Evolutionary conservation across 2,329 filamentous ascomycete species (phyloP).

Genomic region (Exophiala xenobiotica): DNA sequence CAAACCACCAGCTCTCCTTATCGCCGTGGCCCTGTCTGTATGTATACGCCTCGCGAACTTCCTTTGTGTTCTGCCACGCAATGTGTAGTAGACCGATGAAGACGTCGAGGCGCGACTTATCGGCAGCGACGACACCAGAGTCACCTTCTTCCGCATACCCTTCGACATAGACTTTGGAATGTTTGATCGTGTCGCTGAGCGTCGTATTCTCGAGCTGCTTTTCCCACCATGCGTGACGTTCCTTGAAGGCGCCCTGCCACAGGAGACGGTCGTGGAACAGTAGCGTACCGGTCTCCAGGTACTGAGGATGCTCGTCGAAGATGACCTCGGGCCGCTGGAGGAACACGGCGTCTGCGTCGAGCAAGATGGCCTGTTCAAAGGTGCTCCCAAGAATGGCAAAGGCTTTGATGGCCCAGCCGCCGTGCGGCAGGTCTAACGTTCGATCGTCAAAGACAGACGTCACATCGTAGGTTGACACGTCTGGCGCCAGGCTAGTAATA

Average conservation of each 20-base stretch:
- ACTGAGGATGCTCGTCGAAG: conserved; percentile 13
- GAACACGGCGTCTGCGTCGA: conserved; percentile 27
- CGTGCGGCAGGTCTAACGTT: conserved; percentile 13
- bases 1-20: conserved; percentile 51
- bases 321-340: conserved; percentile 26
- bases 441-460: conserved; percentile 22
- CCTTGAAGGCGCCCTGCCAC: conserved; percentile 16
- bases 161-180: conserved; percentile 43
- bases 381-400: conserved; percentile 26
- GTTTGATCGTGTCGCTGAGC: conserved; percentile 32
- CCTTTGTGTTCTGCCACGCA: conserved; percentile 46
- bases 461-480: conserved; percentile 22
- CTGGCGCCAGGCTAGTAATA: conserved; percentile 9
- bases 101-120: conserved; percentile 42
- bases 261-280: conserved; percentile 25
- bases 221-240: conserved; percentile 26
- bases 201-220: conserved; percentile 38
- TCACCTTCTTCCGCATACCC: conserved; percentile 47
- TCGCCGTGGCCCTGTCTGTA: conserved; percentile 47
- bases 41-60: conserved; percentile 43
- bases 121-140: conserved; percentile 44
- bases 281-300: conserved; percentile 17
- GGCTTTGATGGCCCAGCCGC: conserved; percentile 26
- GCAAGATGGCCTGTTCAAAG: conserved; percentile 26
- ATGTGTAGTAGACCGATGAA: conserved; percentile 44